These are phyloP conservation scores for Neonectria magnoliae DNA, from an alignment of 2,329 filamentous ascomycete genomes.

Conservation along the genomic window DNA sequence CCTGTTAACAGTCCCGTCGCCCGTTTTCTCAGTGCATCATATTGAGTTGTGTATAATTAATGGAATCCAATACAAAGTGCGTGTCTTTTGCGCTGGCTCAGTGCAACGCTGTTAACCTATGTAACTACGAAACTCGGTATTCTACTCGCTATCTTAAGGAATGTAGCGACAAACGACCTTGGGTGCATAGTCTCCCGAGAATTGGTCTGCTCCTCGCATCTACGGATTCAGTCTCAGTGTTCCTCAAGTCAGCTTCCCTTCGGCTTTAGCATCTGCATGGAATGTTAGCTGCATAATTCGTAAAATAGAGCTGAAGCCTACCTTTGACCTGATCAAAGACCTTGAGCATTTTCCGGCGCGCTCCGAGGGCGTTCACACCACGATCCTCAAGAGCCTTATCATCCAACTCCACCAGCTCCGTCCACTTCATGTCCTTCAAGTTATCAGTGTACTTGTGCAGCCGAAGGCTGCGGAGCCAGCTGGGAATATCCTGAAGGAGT, in stretches of 20 bases:
- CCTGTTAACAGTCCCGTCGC: neutral
- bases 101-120: slow-evolving; percentile 12
- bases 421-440: slow-evolving; percentile 97
- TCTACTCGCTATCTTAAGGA: slow-evolving; percentile 17
- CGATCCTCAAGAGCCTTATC: slow-evolving; percentile 92
- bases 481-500: slow-evolving; percentile 92
- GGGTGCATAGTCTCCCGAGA: neutral
- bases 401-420: slow-evolving; percentile 88
- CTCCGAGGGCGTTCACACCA: slow-evolving; percentile 94
- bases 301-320: slow-evolving; percentile 46
- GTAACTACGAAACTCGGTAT: slow-evolving; percentile 15
- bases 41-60: slow-evolving; percentile 25
- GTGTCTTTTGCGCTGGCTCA: slow-evolving; percentile 4
- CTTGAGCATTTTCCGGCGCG: slow-evolving; percentile 97
- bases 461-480: slow-evolving; percentile 92
- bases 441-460: slow-evolving; percentile 99
- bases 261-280: slow-evolving; percentile 72
- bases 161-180: slow-evolving; percentile 7
- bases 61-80: slow-evolving; percentile 18
- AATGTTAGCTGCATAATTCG: slow-evolving; percentile 31
- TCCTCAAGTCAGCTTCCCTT: slow-evolving; percentile 71
- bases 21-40: neutral
- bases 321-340: slow-evolving; percentile 96
- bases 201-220: slow-evolving; percentile 23
- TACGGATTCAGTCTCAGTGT: slow-evolving; percentile 18